A percentile compares a stretch with the other conserved stretches of the same genome.
These are phyloP conservation scores for Phyllosticta citrichinensis DNA, from an alignment of 2,329 filamentous ascomycete genomes.

Conservation along the genomic window DNA sequence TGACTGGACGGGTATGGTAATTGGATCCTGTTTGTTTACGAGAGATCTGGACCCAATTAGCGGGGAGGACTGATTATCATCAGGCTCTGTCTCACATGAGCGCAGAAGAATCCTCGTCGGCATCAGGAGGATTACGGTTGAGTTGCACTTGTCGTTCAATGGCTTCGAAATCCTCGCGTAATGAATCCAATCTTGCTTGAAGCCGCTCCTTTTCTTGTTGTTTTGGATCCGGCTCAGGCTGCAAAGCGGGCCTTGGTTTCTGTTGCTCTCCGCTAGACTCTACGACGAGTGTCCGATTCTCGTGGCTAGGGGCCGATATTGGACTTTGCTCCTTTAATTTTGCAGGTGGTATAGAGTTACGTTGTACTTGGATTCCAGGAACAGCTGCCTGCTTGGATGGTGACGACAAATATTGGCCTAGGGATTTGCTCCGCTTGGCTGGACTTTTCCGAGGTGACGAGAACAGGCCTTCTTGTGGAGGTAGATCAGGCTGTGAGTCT, in stretches of 20 bases:
- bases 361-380: background rate
- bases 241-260: constrained; percentile 14
- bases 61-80: background rate
- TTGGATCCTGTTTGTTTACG: constrained; percentile 10
- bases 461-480: constrained; percentile 1
- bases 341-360: background rate
- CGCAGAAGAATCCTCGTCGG: constrained; percentile 8
- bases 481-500: background rate
- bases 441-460: constrained; percentile 5
- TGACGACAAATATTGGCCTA: constrained; percentile 6
- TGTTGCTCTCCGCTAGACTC: background rate
- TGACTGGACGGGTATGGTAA: constrained; percentile 7
- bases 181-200: constrained; percentile 18
- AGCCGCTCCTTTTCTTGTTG: constrained; percentile 21
- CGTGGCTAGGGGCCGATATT: background rate
- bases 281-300: background rate
- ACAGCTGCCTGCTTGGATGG: constrained; percentile 4
- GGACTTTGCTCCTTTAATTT: background rate
- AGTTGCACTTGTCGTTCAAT: constrained; percentile 20
- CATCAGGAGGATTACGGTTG: constrained; percentile 15
- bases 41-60: constrained; percentile 3
- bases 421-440: background rate
- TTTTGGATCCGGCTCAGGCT: background rate
- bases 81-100: constrained; percentile 15
- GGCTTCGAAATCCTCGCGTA: constrained; percentile 24